A percentile compares a stretch with the other conserved stretches of the same genome.
phyloP scores from a whole-genome alignment of 495 filamentous ascomycete genomes.

The Trichoderma parareesei region DNA sequence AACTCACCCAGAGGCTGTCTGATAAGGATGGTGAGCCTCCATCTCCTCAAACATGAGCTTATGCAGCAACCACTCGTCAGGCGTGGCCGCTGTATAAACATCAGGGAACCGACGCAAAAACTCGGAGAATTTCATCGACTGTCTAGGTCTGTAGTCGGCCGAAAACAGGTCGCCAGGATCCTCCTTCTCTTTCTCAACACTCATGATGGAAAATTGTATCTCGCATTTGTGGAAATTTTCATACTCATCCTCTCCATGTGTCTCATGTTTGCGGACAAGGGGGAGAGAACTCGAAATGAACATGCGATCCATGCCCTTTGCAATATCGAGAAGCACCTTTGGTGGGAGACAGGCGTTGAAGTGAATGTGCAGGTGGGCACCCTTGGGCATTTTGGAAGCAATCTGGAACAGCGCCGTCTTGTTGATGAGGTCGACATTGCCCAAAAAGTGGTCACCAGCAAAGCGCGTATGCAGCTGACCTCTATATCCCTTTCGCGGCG shows the following conservation, averaged over 20 bases:
- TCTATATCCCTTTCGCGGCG: constrained; percentile 18
- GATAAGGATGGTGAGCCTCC: constrained; percentile 33
- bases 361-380: constrained; percentile 48
- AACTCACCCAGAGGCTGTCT: constrained; percentile 32
- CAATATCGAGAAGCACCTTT: constrained; percentile 39
- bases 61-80: constrained; percentile 35
- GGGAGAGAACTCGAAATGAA: constrained; percentile 42
- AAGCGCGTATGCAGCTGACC: constrained; percentile 26
- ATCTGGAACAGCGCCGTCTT: constrained; percentile 34
- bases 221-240: constrained; percentile 26
- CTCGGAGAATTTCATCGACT: constrained; percentile 29
- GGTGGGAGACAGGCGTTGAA: constrained; percentile 48
- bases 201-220: constrained; percentile 43
- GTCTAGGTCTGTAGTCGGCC: constrained; percentile 20
- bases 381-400: constrained; percentile 41
- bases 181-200: constrained; percentile 19
- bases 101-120: constrained; percentile 23
- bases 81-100: constrained; percentile 11
- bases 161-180: constrained; percentile 18
- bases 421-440: constrained; percentile 39
- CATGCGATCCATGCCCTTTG: constrained; percentile 42
- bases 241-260: constrained; percentile 20
- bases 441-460: constrained; percentile 39
- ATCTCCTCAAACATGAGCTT: constrained; percentile 44
- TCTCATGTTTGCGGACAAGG: constrained; percentile 14